phyloP scores from a whole-genome alignment of 78 protist species.

The Cyanophora paradoxa region DNA sequence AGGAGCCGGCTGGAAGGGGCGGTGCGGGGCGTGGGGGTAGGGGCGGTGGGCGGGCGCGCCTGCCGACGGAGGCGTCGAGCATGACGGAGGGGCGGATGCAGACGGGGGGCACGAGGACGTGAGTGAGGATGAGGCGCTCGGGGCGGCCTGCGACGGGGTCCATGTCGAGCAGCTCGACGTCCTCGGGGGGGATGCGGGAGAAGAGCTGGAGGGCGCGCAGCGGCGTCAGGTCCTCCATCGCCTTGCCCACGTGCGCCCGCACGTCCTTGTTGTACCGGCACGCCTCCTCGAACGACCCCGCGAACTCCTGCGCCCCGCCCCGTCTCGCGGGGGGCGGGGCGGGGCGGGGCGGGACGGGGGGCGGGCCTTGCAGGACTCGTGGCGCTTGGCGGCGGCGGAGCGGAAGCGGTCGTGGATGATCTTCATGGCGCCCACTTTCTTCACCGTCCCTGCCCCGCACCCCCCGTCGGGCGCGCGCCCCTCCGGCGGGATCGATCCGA shows the following conservation, averaged over 20 bases:
- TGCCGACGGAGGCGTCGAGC: constrained; percentile 38
- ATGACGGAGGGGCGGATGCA: constrained; percentile 92
- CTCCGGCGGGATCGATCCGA: no score
- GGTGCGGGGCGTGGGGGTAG: no score
- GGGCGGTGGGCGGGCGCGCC: no score
- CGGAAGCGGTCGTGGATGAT: constrained; percentile 74
- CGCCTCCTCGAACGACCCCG: constrained; percentile 41
- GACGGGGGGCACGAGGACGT: constrained; percentile 89
- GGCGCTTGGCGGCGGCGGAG: background rate
- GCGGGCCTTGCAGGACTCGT: background rate
- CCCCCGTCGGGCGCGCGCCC: no score
- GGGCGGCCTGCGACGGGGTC: constrained; percentile 67
- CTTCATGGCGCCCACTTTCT: constrained; percentile 60
- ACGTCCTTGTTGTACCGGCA: constrained; percentile 37
- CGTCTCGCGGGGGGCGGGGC: background rate
- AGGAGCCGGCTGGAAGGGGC: no score
- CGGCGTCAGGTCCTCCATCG: constrained; percentile 83
- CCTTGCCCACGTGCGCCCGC: constrained; percentile 37
- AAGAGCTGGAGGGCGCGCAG: constrained; percentile 60
- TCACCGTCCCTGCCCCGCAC: no score
- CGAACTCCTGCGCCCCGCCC: background rate
- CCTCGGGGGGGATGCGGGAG: constrained; percentile 46
- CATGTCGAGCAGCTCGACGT: constrained; percentile 60
- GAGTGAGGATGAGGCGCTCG: constrained; percentile 62
- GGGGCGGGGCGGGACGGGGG: background rate